Conservation (phyloP, 345 rosid species). For the Noccaea caerulescens region DNA sequence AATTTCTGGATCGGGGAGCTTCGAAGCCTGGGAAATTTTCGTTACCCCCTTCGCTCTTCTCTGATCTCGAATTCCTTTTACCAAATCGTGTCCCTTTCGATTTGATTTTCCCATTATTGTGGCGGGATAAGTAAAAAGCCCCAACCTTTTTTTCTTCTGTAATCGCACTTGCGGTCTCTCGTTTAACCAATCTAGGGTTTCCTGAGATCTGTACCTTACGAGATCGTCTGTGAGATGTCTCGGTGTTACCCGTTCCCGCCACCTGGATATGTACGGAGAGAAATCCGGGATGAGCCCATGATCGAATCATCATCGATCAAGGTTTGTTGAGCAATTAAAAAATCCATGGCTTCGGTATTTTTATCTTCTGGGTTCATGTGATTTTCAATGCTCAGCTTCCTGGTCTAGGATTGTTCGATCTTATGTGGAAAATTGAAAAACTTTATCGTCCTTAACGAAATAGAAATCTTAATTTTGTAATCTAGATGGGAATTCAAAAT, state of each 20-base stretch:
- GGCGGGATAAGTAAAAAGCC: background rate
- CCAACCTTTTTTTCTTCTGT: background rate
- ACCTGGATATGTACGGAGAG: constrained; percentile 47
- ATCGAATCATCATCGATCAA: constrained; percentile 50
- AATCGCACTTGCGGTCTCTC: constrained; percentile 16
- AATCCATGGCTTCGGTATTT: constrained; percentile 27
- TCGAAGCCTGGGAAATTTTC: constrained; percentile 30
- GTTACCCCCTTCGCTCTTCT: constrained; percentile 16
- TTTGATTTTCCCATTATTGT: background rate
- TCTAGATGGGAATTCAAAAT: background rate
- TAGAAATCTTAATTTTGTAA: background rate
- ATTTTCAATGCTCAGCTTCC: constrained; percentile 49
- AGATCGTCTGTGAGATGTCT: constrained; percentile 46
- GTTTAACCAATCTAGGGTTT: constrained; percentile 36
- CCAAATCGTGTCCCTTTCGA: background rate
- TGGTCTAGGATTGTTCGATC: background rate
- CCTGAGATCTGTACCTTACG: constrained; percentile 5
- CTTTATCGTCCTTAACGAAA: background rate
- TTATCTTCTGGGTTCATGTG: constrained; percentile 38
- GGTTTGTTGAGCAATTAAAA: constrained; percentile 63
- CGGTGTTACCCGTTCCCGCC: constrained; percentile 72
- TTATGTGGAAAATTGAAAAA: background rate
- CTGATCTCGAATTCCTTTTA: background rate
- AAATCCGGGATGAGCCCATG: constrained; percentile 45
- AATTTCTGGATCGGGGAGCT: constrained; percentile 31